Percentiles rank a stretch among this genome's conserved stretches.
phyloP scores from a whole-genome alignment of 1,284 basidiomycete genomes.

The Schizopora paradoxa region DNA sequence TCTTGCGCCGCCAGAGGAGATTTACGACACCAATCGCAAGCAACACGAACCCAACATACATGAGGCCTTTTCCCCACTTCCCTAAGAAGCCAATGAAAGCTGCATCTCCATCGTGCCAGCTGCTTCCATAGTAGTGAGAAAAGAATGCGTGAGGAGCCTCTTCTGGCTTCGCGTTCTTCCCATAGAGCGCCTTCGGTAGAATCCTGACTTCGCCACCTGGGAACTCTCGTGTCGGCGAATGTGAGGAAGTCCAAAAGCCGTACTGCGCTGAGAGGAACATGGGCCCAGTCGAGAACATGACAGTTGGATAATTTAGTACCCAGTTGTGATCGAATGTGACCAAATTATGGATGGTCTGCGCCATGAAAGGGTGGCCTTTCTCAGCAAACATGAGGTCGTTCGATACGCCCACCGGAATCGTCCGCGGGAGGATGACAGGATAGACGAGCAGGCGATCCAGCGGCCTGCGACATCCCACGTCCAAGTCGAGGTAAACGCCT shows the following conservation, averaged over 20 bases:
- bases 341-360: conserved; percentile 89
- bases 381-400: conserved; percentile 97
- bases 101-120: conserved; percentile 94
- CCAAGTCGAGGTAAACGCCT: conserved; percentile 94
- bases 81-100: conserved; percentile 89
- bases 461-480: conserved; percentile 90
- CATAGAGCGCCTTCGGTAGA: conserved; percentile 90
- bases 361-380: conserved; percentile 84
- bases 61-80: conserved; percentile 78
- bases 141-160: conserved; percentile 93
- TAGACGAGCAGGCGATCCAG: conserved; percentile 86
- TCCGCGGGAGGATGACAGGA: conserved; percentile 89
- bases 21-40: conserved; percentile 65
- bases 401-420: conserved; percentile 93
- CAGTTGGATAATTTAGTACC: conserved; percentile 95
- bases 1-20: conserved; percentile 44
- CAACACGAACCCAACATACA: conserved; percentile 76
- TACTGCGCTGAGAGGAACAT: conserved; percentile 91
- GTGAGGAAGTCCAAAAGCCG: conserved; percentile 73
- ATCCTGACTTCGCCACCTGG: conserved; percentile 76
- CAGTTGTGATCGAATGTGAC: conserved; percentile 92
- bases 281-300: conserved; percentile 98
- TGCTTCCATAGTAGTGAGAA: conserved; percentile 93
- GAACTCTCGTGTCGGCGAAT: conserved; percentile 49
- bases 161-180: conserved; percentile 85